Percentiles rank a stretch among this genome's conserved stretches.
Conservation (phyloP, 179 eudicot genomes). For the Nepenthes alata region DNA sequence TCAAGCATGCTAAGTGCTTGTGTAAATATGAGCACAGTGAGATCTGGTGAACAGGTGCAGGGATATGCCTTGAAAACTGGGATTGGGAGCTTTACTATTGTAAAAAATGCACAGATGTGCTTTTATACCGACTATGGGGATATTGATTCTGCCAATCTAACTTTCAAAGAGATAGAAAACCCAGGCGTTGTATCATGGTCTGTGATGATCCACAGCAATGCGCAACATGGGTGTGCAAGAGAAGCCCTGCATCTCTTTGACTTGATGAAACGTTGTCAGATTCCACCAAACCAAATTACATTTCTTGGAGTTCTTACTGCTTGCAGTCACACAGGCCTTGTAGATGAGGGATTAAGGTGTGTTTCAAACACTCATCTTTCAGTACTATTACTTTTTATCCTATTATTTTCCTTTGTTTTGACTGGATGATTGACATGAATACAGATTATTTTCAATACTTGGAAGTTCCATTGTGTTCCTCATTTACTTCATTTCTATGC, state of each 20-base stretch:
- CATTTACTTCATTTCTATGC: too few relatives aligned
- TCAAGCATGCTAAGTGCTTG: conserved; percentile 9
- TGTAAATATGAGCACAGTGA: conserved; percentile 7
- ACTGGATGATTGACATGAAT: too few relatives aligned
- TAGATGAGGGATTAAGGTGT: conserved; percentile 16
- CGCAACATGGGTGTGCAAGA: conserved; percentile 12
- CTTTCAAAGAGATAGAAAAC: conserved; percentile 4
- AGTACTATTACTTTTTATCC: background rate
- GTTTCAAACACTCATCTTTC: background rate
- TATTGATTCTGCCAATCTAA: conserved; percentile 5
- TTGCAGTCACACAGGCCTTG: conserved; percentile 17
- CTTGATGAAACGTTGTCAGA: conserved; percentile 6
- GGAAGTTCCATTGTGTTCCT: too few relatives aligned
- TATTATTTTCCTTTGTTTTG: background rate
- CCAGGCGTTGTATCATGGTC: conserved; percentile 8
- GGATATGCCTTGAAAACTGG: conserved; percentile 9
- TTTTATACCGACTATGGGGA: conserved; percentile 14
- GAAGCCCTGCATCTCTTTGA: conserved; percentile 14
- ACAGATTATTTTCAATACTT: too few relatives aligned
- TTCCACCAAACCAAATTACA: conserved; percentile 9
- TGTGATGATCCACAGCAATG: conserved; percentile 7
- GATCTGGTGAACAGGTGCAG: conserved; percentile 13
- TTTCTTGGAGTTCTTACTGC: conserved; percentile 17
- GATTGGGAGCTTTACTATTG: background rate
- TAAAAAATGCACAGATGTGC: conserved; percentile 5